Evolutionary conservation across 2,329 filamentous ascomycete genomes (phyloP).

Genomic region (Thielaviopsis ethacetica): DNA sequence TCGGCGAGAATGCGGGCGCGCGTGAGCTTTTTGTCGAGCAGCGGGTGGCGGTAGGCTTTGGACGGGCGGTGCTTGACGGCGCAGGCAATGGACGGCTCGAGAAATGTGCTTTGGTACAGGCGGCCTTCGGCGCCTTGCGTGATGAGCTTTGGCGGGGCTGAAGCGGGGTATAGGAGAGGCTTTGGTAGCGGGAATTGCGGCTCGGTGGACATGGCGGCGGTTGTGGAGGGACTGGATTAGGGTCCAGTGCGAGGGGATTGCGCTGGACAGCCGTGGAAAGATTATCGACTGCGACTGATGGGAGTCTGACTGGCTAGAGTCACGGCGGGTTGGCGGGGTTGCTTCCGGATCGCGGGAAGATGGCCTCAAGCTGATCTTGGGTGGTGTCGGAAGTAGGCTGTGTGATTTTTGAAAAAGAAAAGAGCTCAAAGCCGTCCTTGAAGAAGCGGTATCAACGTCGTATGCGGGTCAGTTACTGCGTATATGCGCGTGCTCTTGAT

Average conservation of each 20-base stretch:
- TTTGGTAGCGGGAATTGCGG: constrained; percentile 37
- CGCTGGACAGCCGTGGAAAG: too few species aligned
- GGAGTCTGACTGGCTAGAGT: too few species aligned
- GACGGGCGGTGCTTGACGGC: constrained; percentile 83
- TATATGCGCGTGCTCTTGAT: not conserved
- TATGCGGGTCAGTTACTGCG: too few species aligned
- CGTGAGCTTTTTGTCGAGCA: constrained; percentile 74
- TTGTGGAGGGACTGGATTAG: not conserved
- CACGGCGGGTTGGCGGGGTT: too few species aligned
- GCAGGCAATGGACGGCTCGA: constrained; percentile 48
- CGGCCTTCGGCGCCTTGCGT: constrained; percentile 93
- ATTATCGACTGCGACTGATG: too few species aligned
- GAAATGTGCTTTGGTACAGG: constrained; percentile 74
- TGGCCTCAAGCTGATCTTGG: too few species aligned
- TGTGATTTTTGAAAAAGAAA: too few species aligned
- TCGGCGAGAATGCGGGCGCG: constrained; percentile 77
- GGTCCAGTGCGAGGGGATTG: too few species aligned
- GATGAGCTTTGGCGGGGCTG: constrained; percentile 50
- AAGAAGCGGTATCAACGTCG: too few species aligned
- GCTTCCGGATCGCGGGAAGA: too few species aligned
- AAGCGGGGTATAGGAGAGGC: constrained; percentile 46
- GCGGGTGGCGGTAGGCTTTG: constrained; percentile 83
- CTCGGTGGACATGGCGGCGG: constrained; percentile 1
- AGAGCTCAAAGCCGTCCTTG: too few species aligned
- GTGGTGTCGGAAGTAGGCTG: too few species aligned